Evolutionary conservation across 352 stramenopile species (phyloP).

Genomic region (Phytophthora crassamura): DNA sequence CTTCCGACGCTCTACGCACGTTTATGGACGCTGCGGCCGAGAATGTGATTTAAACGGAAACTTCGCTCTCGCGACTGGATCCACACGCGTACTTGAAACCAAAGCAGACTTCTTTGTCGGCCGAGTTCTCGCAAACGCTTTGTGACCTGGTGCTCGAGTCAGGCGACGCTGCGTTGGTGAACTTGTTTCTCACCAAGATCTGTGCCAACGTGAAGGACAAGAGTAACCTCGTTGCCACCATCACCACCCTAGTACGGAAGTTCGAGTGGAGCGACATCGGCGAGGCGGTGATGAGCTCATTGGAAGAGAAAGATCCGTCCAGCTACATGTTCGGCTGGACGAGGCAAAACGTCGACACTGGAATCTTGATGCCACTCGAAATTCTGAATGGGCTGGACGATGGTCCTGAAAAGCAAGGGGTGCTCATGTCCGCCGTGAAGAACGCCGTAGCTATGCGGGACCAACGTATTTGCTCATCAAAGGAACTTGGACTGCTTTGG

Average conservation of each 20-base stretch:
- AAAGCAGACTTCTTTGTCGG: neutral
- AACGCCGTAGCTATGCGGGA: neutral
- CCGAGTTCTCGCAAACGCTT: neutral
- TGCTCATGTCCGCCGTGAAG: conserved; percentile 1
- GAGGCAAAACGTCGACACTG: neutral
- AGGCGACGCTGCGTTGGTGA: conserved; percentile 10
- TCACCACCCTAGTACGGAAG: conserved; percentile 4
- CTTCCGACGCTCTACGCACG: neutral
- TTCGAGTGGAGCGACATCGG: conserved; percentile 23
- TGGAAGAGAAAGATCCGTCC: conserved; percentile 3
- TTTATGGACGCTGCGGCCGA: conserved; percentile 6
- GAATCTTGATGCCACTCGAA: conserved; percentile 1
- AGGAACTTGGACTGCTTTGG: conserved; percentile 1
- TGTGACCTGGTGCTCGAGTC: conserved; percentile 15
- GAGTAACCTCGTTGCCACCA: neutral
- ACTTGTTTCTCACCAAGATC: conserved; percentile 17
- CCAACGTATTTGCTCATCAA: neutral
- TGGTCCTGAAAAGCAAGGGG: conserved; percentile 1
- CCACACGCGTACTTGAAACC: neutral
- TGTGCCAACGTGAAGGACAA: conserved; percentile 12
- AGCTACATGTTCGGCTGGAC: neutral
- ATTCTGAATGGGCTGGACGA: neutral
- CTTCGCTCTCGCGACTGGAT: neutral
- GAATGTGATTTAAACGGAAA: neutral
- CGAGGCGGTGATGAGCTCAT: neutral